Conservation (phyloP, 2,329 filamentous ascomycete species). For the Diaporthe citriasiana region DNA sequence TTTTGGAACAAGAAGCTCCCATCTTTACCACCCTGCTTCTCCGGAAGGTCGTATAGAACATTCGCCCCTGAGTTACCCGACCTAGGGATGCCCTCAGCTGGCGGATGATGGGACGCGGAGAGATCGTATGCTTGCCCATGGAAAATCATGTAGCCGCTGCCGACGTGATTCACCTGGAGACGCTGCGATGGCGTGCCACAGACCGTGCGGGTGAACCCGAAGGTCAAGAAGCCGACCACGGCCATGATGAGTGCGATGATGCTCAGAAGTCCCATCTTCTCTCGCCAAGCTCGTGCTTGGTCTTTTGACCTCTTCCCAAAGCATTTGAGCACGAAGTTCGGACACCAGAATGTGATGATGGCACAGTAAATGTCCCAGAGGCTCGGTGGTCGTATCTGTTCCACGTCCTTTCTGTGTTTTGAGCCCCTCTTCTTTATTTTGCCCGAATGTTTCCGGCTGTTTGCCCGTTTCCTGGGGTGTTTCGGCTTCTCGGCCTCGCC, state of each 20-base stretch:
- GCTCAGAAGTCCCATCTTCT: slow-evolving; percentile 97
- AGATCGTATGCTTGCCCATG: slow-evolving; percentile 93
- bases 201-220: slow-evolving; percentile 92
- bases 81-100: slow-evolving; percentile 79
- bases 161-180: slow-evolving; percentile 86
- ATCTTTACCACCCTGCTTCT: slow-evolving; percentile 88
- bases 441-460: slow-evolving; percentile 58
- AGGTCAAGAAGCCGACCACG: slow-evolving; percentile 94
- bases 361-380: slow-evolving; percentile 97
- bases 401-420: slow-evolving; percentile 66
- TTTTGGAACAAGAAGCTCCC: slow-evolving; percentile 98
- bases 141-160: slow-evolving; percentile 91
- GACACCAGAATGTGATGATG: slow-evolving; percentile 94
- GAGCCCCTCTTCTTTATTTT: slow-evolving; percentile 73
- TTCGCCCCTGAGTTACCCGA: slow-evolving; percentile 72
- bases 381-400: slow-evolving; percentile 83
- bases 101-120: slow-evolving; percentile 80
- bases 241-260: slow-evolving; percentile 90
- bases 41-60: slow-evolving; percentile 86
- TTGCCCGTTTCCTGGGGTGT: slow-evolving; percentile 52
- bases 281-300: slow-evolving; percentile 93
- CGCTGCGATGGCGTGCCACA: slow-evolving; percentile 81
- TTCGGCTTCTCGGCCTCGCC: slow-evolving; percentile 56
- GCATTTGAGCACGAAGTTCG: slow-evolving; percentile 85
- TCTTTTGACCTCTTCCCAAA: slow-evolving; percentile 88